Base-by-base conservation (phyloP, 345 rosid genomes). In the Populus davidiana region DNA sequence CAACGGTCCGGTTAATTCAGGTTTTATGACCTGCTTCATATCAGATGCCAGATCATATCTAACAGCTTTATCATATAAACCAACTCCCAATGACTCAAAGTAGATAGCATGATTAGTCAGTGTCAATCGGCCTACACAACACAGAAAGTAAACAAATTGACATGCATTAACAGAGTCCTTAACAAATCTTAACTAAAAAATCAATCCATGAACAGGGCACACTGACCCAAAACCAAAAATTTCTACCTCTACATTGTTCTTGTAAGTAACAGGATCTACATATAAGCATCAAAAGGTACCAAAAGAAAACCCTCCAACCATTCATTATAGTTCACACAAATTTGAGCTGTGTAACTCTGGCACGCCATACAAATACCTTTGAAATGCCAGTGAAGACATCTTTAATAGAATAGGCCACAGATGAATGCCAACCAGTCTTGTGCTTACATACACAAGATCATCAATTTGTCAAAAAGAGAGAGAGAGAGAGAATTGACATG, bases 1-100 rank as follows among this genome's bases (percentile, higher is more conserved):
- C 86, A 93, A 75, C 44, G 97, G 99, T 74, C 97, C 99, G 66
- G 98, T 95, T 83, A 91, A 79, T 81, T 93, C 98, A 67, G 98
- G 94, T 84, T 86, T 95, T 75, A 95, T 83, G 82, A 95, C 94
- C 83, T 95, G 99, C 87, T 93, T 90, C 81, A 83, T 71, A 77
- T 93, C 96, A 47, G 69, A 83, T 62, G 86, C 90, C 72, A 95
- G 92, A 86, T 95, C 97, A 85, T 93, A 95, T 83, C 88, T 86
- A 64, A 82, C 91, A 72, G 95, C 86, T 84, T 90, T 93, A 77
- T 95, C 99, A 77, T 83, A 88, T 67, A 78, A 73, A 81, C 94
- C 89, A 80, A 91, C 97, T 72, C 99, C 98, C 91, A 94, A 81
- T 35, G 97, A 85, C 81, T 93, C 99, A 78, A 94, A 94, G 83